A percentile compares a stretch with the other conserved stretches of the same genome.
phyloP scores from a whole-genome alignment of 768 basidiomycete species.

The Pleurotus salmoneostramineus region DNA sequence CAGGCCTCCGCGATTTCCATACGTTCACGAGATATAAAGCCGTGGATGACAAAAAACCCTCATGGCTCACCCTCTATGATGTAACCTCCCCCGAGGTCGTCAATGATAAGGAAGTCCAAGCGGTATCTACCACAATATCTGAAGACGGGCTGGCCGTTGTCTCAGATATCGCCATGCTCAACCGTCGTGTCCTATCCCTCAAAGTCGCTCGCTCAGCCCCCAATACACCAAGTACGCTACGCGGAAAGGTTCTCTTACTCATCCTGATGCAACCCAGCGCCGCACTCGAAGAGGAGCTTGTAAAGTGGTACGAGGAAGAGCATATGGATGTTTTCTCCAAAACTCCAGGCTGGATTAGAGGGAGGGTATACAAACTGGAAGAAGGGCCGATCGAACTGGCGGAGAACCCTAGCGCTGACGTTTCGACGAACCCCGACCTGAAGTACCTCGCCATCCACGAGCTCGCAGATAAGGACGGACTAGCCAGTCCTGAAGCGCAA shows the following conservation, averaged over 20 bases:
- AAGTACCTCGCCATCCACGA: not conserved
- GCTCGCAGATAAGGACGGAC: not conserved
- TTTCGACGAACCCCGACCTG: not conserved
- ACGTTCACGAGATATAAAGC: slow-evolving; percentile 24
- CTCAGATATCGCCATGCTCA: not conserved
- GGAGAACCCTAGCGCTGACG: slow-evolving; percentile 3
- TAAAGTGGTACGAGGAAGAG: slow-evolving; percentile 32
- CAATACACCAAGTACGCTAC: not conserved
- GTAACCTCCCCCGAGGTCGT: slow-evolving; percentile 15
- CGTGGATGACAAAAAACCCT: slow-evolving; percentile 19
- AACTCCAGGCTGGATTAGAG: slow-evolving; percentile 25
- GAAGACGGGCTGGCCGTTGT: not conserved
- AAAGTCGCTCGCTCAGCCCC: not conserved
- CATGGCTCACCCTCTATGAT: slow-evolving; percentile 27
- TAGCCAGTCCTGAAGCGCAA: not conserved
- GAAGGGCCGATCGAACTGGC: slow-evolving; percentile 14
- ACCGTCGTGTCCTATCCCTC: not conserved
- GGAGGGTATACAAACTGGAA: slow-evolving; percentile 22
- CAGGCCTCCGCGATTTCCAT: slow-evolving; percentile 21
- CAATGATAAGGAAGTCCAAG: not conserved
- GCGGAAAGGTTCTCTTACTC: slow-evolving; percentile 16
- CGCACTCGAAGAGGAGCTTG: slow-evolving; percentile 24
- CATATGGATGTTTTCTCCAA: slow-evolving; percentile 24
- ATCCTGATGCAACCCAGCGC: slow-evolving; percentile 18
- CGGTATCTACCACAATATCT: not conserved